phyloP scores from a whole-genome alignment of 106 monocot genomes.

The Xerophyta viscosa region DNA sequence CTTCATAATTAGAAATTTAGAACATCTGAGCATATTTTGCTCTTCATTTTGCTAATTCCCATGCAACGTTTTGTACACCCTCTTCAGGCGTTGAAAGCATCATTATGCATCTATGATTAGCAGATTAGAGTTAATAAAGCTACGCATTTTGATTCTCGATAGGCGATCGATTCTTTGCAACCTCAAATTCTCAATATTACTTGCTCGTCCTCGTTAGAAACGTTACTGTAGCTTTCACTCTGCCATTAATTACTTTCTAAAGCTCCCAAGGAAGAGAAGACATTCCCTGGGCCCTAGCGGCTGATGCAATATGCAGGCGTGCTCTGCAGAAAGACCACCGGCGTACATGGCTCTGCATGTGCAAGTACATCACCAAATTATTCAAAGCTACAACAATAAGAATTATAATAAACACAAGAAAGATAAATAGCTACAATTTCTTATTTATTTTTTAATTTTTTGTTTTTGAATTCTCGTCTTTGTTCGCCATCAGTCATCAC shows the following conservation, averaged over 20 bases:
- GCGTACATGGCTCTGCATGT: conserved; percentile 23
- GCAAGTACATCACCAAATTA: neutral
- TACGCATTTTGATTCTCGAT: no score
- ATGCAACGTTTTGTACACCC: no score
- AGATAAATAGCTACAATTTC: no score
- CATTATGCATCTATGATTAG: no score
- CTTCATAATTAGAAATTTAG: neutral
- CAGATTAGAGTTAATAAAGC: no score
- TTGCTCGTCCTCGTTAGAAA: conserved; percentile 6
- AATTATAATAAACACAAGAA: neutral
- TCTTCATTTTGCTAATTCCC: no score
- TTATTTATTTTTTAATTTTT: no score
- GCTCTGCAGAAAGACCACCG: conserved; percentile 38
- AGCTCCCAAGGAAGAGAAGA: neutral
- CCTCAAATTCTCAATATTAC: neutral
- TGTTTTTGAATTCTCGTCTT: no score
- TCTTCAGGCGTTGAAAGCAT: no score
- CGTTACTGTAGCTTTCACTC: neutral
- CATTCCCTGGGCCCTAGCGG: conserved; percentile 28
- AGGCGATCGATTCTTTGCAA: no score
- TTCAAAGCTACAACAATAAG: no score
- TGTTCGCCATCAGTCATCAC: no score
- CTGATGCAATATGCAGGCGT: conserved; percentile 28
- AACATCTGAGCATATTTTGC: neutral
- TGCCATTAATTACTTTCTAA: neutral